A percentile compares a stretch with the other conserved stretches of the same genome.
These are phyloP conservation scores for Mucor plumbeus DNA, from an alignment of 371 early-diverging fungal species.

Conservation along the genomic window DNA sequence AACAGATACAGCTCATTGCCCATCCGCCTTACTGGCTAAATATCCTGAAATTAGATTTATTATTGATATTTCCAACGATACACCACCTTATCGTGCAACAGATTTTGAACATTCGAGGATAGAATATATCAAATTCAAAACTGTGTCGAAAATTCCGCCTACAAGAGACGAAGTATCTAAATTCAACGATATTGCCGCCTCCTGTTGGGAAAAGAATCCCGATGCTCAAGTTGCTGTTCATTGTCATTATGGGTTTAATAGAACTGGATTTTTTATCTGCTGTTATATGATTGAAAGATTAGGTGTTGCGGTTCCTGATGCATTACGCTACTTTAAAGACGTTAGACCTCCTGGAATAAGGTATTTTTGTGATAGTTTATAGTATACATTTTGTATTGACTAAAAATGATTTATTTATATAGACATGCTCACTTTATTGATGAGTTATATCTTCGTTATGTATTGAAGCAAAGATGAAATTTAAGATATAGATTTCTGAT, in stretches of 20 bases:
- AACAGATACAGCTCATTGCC: slow-evolving; percentile 68
- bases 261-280: slow-evolving; percentile 76
- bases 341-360: slow-evolving; percentile 73
- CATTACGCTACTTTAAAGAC: slow-evolving; percentile 61
- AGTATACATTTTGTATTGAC: background rate
- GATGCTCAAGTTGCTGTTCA: slow-evolving; percentile 73
- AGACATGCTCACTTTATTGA: slow-evolving; percentile 71
- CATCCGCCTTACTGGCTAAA: slow-evolving; percentile 61
- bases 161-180: slow-evolving; percentile 58
- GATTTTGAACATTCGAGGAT: slow-evolving; percentile 66
- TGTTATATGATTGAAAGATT: slow-evolving; percentile 69
- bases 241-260: slow-evolving; percentile 78
- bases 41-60: slow-evolving; percentile 68
- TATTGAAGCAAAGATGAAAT: slow-evolving; percentile 35
- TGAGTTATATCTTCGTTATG: slow-evolving; percentile 67
- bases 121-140: slow-evolving; percentile 67
- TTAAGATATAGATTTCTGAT: background rate
- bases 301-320: slow-evolving; percentile 63
- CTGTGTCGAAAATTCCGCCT: slow-evolving; percentile 74
- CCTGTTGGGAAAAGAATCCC: slow-evolving; percentile 65
- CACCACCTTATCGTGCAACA: slow-evolving; percentile 67
- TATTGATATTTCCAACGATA: slow-evolving; percentile 58
- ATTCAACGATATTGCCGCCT: slow-evolving; percentile 57
- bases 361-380: slow-evolving; percentile 27
- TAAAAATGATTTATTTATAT: background rate